Conservation (phyloP, 1,139 yeast species). For the Candida sojae region DNA sequence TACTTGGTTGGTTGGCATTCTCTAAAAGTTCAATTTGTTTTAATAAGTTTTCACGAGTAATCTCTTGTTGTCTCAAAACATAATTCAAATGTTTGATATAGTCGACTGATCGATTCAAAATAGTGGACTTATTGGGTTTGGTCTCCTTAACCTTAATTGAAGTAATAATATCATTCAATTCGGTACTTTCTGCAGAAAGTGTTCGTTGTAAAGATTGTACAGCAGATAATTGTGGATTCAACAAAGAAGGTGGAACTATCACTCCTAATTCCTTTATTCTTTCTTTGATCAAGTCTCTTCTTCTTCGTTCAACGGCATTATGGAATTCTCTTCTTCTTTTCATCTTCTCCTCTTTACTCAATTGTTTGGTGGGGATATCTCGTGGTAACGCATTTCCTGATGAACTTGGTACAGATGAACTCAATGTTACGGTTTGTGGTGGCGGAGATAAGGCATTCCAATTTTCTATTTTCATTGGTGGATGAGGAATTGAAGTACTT, state of each 20-base stretch:
- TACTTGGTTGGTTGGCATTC: not conserved
- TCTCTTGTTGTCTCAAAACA: constrained; percentile 40
- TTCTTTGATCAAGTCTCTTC: constrained; percentile 76
- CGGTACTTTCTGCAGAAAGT: constrained; percentile 30
- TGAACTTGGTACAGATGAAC: constrained; percentile 15
- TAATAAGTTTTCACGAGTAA: constrained; percentile 5
- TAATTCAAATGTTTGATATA: constrained; percentile 58
- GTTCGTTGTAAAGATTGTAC: constrained; percentile 49
- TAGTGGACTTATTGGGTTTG: constrained; percentile 72
- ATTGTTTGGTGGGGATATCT: constrained; percentile 37
- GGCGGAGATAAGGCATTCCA: constrained; percentile 30
- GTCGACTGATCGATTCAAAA: constrained; percentile 67
- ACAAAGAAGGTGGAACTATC: constrained; percentile 69
- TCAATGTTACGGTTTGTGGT: constrained; percentile 13
- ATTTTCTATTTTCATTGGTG: constrained; percentile 13
- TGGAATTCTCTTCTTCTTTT: constrained; percentile 75
- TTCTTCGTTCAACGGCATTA: constrained; percentile 78
- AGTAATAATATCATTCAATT: constrained; percentile 39
- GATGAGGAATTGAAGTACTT: constrained; percentile 30
- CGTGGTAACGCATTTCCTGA: constrained; percentile 6
- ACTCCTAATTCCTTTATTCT: constrained; percentile 72
- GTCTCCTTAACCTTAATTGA: constrained; percentile 57
- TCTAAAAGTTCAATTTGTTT: constrained; percentile 12
- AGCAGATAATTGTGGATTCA: constrained; percentile 51
- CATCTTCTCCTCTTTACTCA: constrained; percentile 69